Conservation (phyloP, 495 filamentous ascomycete species). For the Collariella sp. region DNA sequence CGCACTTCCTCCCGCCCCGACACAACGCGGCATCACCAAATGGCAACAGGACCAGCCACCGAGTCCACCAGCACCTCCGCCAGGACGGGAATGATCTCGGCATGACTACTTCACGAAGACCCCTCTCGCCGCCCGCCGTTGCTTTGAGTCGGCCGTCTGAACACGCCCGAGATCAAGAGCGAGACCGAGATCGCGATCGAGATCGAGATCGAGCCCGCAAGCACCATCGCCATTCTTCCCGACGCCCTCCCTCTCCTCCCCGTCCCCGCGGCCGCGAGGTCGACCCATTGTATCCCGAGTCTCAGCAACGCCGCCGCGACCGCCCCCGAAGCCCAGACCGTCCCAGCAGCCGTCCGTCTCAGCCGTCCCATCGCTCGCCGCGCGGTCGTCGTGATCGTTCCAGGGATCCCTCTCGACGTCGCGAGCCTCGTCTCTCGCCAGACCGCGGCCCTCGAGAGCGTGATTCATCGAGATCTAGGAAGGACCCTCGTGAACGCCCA, state of each 20-base stretch:
- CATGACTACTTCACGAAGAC: conserved; percentile 33
- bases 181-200: conserved; percentile 14
- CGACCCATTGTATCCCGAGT: conserved; percentile 11
- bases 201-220: conserved; percentile 3
- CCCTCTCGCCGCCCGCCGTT: conserved; percentile 24
- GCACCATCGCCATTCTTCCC: conserved; percentile 6
- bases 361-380: conserved; percentile 21
- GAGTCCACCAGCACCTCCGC: conserved; percentile 21
- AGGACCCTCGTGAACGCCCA: conserved; percentile 7
- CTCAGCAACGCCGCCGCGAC: conserved; percentile 15
- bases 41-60: conserved; percentile 22
- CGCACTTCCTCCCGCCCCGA: conserved; percentile 22
- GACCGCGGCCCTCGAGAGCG: conserved; percentile 19
- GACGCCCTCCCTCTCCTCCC: conserved; percentile 2
- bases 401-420: conserved; percentile 26
- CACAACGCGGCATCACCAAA: conserved; percentile 28
- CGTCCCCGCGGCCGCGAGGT: conserved; percentile 5
- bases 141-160: conserved; percentile 25
- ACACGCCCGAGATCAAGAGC: conserved; percentile 17
- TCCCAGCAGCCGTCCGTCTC: conserved; percentile 19
- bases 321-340: conserved; percentile 30
- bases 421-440: conserved; percentile 24
- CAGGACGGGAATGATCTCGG: conserved; percentile 26
- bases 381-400: conserved; percentile 25
- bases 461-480: conserved; percentile 19